phyloP scores from a whole-genome alignment of 352 stramenopile genomes.

The Thraustochytrium aureum region DNA sequence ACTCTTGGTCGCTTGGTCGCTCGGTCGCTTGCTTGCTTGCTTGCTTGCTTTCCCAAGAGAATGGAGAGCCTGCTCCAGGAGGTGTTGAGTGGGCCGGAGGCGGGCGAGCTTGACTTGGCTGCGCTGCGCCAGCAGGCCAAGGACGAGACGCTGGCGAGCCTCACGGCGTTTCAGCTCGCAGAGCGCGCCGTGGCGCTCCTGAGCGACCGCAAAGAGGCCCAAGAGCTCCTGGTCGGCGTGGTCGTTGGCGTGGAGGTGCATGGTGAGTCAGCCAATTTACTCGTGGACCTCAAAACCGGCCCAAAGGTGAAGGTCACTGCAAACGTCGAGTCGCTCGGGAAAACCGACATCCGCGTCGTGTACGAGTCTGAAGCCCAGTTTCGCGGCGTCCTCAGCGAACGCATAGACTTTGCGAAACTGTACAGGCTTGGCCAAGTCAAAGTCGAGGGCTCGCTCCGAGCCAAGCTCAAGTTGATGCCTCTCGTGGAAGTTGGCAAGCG shows the following conservation, averaged over 20 bases:
- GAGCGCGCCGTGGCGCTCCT: constrained; percentile 11
- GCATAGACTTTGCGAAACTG: constrained; percentile 42
- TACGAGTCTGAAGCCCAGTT: constrained; percentile 51
- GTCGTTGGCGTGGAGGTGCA: background rate
- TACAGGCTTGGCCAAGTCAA: constrained; percentile 32
- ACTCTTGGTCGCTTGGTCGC: too few species aligned
- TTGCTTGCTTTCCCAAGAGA: too few species aligned
- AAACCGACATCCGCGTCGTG: constrained; percentile 14
- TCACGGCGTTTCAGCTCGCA: background rate
- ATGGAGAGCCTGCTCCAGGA: too few species aligned
- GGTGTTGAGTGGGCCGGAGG: too few species aligned
- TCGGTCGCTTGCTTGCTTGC: too few species aligned
- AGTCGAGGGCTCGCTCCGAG: constrained; percentile 18
- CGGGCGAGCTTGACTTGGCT: too few species aligned
- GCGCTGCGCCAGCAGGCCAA: background rate
- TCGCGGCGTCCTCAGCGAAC: constrained; percentile 9
- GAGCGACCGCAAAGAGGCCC: background rate
- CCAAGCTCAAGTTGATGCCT: constrained; percentile 44
- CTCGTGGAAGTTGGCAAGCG: constrained; percentile 29
- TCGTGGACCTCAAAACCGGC: constrained; percentile 37
- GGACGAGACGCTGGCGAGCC: constrained; percentile 4
- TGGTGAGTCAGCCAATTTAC: background rate
- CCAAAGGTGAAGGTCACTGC: background rate
- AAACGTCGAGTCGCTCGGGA: background rate
- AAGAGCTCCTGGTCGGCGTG: constrained; percentile 24